phyloP scores from a whole-genome alignment of 371 early-diverging fungal genomes.

The Syncephalastrum monosporum region DNA sequence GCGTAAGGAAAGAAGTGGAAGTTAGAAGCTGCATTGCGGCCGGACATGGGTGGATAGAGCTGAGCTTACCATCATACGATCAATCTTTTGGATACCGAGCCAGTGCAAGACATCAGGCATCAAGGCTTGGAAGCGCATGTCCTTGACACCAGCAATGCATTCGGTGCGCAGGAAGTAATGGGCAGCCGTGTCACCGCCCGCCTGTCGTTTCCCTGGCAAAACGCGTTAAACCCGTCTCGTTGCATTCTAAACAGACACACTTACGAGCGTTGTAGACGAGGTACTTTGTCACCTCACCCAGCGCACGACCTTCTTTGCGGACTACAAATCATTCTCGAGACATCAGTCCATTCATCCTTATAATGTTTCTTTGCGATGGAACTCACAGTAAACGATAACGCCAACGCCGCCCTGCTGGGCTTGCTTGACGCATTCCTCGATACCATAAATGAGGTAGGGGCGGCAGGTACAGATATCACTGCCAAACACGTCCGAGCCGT shows the following conservation, averaged over 20 bases:
- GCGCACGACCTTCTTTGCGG: conserved; percentile 92
- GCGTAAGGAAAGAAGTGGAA: neutral
- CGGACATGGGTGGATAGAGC: neutral
- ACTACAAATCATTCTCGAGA: conserved; percentile 35
- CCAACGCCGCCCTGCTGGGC: conserved; percentile 95
- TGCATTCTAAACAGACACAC: conserved; percentile 2
- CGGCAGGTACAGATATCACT: conserved; percentile 93
- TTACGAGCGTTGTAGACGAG: conserved; percentile 94
- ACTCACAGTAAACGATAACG: conserved; percentile 87
- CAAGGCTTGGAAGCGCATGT: conserved; percentile 96
- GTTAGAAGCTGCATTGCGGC: neutral
- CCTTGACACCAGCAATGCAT: conserved; percentile 95
- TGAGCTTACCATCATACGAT: conserved; percentile 77
- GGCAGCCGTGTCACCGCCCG: conserved; percentile 89
- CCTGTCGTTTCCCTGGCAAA: conserved; percentile 63
- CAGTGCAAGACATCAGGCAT: conserved; percentile 98
- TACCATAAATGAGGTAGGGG: conserved; percentile 93
- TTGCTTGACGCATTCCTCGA: conserved; percentile 86
- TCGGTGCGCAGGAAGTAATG: conserved; percentile 92
- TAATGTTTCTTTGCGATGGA: neutral
- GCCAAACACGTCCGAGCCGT: conserved; percentile 93
- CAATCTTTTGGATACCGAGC: conserved; percentile 94
- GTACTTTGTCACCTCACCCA: conserved; percentile 97
- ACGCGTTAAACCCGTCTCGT: neutral
- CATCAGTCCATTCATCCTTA: neutral